Evolutionary conservation across 345 rosid genomes (phyloP).

Genomic region (Moricandia arvensis): DNA sequence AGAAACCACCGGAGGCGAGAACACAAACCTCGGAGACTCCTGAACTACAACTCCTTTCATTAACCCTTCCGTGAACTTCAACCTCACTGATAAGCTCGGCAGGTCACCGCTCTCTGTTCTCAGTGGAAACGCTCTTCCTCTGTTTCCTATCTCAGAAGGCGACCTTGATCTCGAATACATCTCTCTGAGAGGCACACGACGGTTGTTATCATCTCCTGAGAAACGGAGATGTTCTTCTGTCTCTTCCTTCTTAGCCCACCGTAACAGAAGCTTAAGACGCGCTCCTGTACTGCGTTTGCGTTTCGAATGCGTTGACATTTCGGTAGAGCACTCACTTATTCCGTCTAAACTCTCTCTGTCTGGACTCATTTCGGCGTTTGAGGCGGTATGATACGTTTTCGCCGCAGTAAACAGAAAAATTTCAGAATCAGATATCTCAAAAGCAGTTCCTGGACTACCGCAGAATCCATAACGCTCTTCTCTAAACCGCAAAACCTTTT

Average conservation of each 20-base stretch:
- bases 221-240: constrained; percentile 16
- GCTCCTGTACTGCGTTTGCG: constrained; percentile 46
- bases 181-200: constrained; percentile 66
- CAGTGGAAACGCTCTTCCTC: constrained; percentile 43
- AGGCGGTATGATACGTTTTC: constrained; percentile 21
- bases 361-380: constrained; percentile 21
- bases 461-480: constrained; percentile 63
- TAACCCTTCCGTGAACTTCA: constrained; percentile 59
- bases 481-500: constrained; percentile 47
- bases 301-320: constrained; percentile 29
- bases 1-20: constrained; percentile 45
- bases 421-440: constrained; percentile 85
- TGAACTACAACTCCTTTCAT: constrained; percentile 75
- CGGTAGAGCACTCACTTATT: constrained; percentile 29
- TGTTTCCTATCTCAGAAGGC: constrained; percentile 40
- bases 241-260: constrained; percentile 60
- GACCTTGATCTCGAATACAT: constrained; percentile 52
- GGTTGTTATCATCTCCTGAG: constrained; percentile 31
- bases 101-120: constrained; percentile 46
- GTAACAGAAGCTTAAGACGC: constrained; percentile 65
- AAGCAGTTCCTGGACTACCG: constrained; percentile 81
- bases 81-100: constrained; percentile 70
- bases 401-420: constrained; percentile 65
- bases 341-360: constrained; percentile 30
- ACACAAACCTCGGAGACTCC: constrained; percentile 45